These are phyloP conservation scores for Xylariaceae sp. DNA, from an alignment of 2,329 filamentous ascomycete genomes.

Conservation along the genomic window DNA sequence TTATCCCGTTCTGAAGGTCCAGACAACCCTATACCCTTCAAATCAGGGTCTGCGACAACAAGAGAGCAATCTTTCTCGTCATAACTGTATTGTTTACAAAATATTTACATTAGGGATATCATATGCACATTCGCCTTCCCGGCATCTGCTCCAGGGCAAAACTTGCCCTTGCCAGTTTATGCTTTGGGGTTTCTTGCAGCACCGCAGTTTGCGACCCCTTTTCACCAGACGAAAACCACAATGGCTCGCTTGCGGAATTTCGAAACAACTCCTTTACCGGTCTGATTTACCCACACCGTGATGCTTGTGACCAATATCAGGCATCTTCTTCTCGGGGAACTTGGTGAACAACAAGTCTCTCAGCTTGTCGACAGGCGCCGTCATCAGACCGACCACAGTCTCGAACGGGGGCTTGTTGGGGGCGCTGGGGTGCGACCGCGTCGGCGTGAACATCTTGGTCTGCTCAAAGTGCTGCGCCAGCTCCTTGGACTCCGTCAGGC, in stretches of 20 bases:
- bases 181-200: too few species aligned
- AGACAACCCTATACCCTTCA: too few species aligned
- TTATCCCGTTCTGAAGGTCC: too few species aligned
- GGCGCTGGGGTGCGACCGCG: constrained; percentile 38
- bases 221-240: too few species aligned
- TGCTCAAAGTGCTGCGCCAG: constrained; percentile 37
- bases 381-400: constrained; percentile 41
- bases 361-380: constrained; percentile 48
- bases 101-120: too few species aligned
- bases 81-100: too few species aligned
- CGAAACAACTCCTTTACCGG: neutral
- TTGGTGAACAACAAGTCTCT: constrained; percentile 43
- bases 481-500: constrained; percentile 24
- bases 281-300: constrained; percentile 11
- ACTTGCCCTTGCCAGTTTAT: too few species aligned
- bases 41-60: too few species aligned
- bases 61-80: too few species aligned
- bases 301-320: constrained; percentile 6
- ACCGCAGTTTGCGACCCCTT: neutral
- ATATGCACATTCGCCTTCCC: too few species aligned
- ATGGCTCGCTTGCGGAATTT: too few species aligned
- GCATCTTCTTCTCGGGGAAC: constrained; percentile 37
- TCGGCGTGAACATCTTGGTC: constrained; percentile 43
- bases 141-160: too few species aligned
- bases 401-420: constrained; percentile 46